Conservation (phyloP, 805 yeast genomes). For the Kazachstania viticola region DNA sequence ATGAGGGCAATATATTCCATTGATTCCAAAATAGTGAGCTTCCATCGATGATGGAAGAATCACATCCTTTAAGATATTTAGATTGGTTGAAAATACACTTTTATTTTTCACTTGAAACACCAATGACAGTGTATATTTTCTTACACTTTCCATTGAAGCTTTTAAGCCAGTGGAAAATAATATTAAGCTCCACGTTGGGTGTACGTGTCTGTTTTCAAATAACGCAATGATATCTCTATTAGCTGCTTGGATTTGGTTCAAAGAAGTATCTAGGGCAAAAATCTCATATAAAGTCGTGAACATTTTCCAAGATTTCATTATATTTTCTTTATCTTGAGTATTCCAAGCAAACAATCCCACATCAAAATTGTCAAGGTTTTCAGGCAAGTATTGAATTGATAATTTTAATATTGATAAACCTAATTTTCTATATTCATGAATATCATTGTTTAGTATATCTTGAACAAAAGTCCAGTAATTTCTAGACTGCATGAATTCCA, state of each 20-base stretch:
- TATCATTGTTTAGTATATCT: constrained; percentile 38
- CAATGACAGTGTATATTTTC: constrained; percentile 47
- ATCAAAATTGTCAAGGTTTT: constrained; percentile 3
- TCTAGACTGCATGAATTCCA: constrained; percentile 9
- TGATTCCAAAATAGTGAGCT: constrained; percentile 45
- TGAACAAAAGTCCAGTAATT: constrained; percentile 51
- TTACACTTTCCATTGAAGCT: constrained; percentile 68
- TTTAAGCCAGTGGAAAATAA: constrained; percentile 66
- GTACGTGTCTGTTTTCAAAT: constrained; percentile 42
- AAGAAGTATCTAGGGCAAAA: constrained; percentile 70
- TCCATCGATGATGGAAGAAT: constrained; percentile 51
- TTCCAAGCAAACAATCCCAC: constrained; percentile 10
- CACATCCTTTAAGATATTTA: constrained; percentile 27
- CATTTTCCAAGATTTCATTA: constrained; percentile 48
- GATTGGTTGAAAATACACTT: constrained; percentile 33
- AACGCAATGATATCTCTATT: constrained; percentile 46
- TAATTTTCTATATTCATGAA: constrained; percentile 62
- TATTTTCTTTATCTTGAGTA: constrained; percentile 24
- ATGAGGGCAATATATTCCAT: constrained; percentile 39
- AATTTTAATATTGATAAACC: constrained; percentile 53
- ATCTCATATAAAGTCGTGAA: constrained; percentile 69
- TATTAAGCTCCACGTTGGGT: constrained; percentile 61
- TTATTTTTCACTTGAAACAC: constrained; percentile 43
- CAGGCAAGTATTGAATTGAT: constrained; percentile 39
- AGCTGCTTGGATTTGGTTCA: constrained; percentile 79